Conservation (phyloP, 495 filamentous ascomycete species). For the Penicillium simplicissimum region DNA sequence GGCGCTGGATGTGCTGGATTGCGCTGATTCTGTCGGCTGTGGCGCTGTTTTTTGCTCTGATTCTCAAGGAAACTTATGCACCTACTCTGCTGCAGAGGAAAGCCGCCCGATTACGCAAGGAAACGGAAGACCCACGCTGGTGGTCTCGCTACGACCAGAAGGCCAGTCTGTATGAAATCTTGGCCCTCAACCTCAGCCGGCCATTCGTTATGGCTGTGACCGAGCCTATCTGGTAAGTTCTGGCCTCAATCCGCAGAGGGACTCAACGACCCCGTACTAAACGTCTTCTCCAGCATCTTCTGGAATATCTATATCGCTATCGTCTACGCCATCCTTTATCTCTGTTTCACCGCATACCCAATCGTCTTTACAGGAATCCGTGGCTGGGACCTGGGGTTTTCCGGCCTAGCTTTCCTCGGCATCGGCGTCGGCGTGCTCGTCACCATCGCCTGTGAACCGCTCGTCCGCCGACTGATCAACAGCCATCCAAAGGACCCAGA, state of each 20-base stretch:
- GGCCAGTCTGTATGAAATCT: conserved; percentile 49
- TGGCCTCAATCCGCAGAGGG: neutral
- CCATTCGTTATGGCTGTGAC: conserved; percentile 77
- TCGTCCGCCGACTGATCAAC: conserved; percentile 73
- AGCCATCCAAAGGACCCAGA: conserved; percentile 64
- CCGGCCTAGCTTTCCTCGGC: conserved; percentile 73
- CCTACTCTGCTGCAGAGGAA: conserved; percentile 71
- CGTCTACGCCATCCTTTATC: conserved; percentile 71
- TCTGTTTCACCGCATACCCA: conserved; percentile 82
- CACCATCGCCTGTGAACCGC: conserved; percentile 65
- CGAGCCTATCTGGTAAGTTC: conserved; percentile 74
- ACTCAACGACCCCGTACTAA: neutral
- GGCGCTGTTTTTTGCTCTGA: conserved; percentile 50
- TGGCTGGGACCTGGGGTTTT: conserved; percentile 66
- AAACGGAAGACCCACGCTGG: conserved; percentile 73
- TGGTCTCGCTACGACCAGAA: conserved; percentile 76
- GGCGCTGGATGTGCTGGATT: conserved; percentile 85
- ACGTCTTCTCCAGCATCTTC: conserved; percentile 53
- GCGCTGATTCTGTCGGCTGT: conserved; percentile 66
- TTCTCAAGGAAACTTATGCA: conserved; percentile 75
- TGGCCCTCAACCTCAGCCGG: conserved; percentile 71
- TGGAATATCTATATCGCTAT: conserved; percentile 75
- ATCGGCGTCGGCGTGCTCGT: conserved; percentile 73
- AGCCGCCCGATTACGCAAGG: conserved; percentile 66
- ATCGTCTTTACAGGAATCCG: conserved; percentile 73